A percentile compares a stretch with the other conserved stretches of the same genome.
Evolutionary conservation across 805 yeast genomes (phyloP).

Genomic region (Myxozyma monticola): DNA sequence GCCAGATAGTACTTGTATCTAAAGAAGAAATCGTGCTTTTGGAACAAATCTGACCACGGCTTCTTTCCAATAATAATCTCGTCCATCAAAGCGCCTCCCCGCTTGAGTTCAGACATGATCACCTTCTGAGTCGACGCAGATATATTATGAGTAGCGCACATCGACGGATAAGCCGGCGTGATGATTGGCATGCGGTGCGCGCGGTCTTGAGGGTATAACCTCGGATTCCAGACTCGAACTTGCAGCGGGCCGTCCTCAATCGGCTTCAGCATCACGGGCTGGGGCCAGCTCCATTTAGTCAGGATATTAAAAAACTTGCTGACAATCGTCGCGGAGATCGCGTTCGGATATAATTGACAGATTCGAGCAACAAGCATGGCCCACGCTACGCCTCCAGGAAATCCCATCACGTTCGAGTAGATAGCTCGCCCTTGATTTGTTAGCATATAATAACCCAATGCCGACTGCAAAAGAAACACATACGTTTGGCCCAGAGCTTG

Average conservation of each 20-base stretch:
- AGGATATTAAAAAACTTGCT: constrained; percentile 84
- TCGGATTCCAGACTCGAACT: constrained; percentile 96
- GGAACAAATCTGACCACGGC: constrained; percentile 73
- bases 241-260: constrained; percentile 97
- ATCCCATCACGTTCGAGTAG: constrained; percentile 92
- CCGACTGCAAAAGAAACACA: neutral
- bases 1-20: constrained; percentile 85
- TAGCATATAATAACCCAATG: neutral
- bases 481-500: constrained; percentile 92
- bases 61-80: constrained; percentile 64
- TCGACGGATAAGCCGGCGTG: constrained; percentile 96
- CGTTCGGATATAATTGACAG: constrained; percentile 94
- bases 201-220: constrained; percentile 82
- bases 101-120: constrained; percentile 71
- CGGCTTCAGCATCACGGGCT: constrained; percentile 87
- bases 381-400: constrained; percentile 99
- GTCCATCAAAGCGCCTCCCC: constrained; percentile 72
- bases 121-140: constrained; percentile 83
- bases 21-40: constrained; percentile 77
- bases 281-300: constrained; percentile 96
- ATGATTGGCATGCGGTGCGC: constrained; percentile 95
- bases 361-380: constrained; percentile 98
- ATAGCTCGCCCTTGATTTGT: constrained; percentile 58
- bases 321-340: constrained; percentile 89
- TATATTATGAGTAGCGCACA: constrained; percentile 98